Base-by-base conservation (phyloP, 495 filamentous ascomycete species). In the Penicillium crystallinum region DNA sequence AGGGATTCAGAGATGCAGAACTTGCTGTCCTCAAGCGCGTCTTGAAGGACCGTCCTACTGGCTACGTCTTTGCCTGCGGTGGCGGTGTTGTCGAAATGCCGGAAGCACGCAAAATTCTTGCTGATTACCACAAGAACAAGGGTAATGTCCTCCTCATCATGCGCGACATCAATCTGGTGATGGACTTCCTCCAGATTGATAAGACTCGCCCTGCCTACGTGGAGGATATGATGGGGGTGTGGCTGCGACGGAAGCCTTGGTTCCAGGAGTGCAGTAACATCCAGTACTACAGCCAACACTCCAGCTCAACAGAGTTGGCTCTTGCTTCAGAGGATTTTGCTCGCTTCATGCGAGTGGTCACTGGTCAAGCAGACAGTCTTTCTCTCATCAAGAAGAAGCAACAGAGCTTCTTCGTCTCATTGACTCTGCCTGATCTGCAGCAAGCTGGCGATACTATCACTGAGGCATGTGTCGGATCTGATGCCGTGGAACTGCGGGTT, bases 231-330 rank as follows among this genome's bases (percentile, higher is more conserved):
- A 83, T 89, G 73, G 86, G 83, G 1, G 93, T 99, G 25, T 97
- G 92, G 81, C 75, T 90, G 40, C 87, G 95, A 40, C 84, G 93
- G 14, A 93, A 91, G 69, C 89, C 90, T 2, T 95, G 89, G 84
- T 97, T 88, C 71, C 76, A 86, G 49, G 85, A 91, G 59, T 97
- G 93, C 77, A 97, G 92, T 74, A 97, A 97, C 67, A 87, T 88
- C 65, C 89, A 95, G 60, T 96, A 95, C 74, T 84, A 90, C 73
- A 92, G 87, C 69, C 88, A 87, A 38, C 78, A 81, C 21, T 78
- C 81, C 4, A 79, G 74, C 25, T 53, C 64, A 9, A 52, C 64
- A 11, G 68, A 68, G 14, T 71, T 89, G 35, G 72, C 76, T 15
- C 77, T 83, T 53, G 82, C 87, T 9, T 80, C 86, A 3, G 77